Evolutionary conservation across 805 yeast species (phyloP), one percentile per base, ranked within the genome.

Genomic region (Wickerhamiella slavikovae): DNA sequence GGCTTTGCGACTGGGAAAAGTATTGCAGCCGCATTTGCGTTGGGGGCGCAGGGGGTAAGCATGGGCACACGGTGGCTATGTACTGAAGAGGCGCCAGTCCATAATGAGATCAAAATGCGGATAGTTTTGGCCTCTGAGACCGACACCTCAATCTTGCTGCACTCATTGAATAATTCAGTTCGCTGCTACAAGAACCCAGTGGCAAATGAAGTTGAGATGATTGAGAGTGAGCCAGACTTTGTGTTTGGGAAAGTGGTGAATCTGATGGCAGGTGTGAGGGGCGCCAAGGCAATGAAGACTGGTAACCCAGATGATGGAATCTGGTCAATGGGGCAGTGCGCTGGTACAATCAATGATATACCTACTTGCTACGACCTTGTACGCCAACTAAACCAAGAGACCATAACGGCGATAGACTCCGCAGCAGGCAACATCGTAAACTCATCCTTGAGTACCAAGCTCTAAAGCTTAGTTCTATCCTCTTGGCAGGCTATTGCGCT

Each of bases 11-110:
- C 47, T 31, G 52, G 48, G 19, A 38, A 41, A 10, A 48, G 51
- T 4, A 29, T 39, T 9, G 52, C 51, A 11, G 52, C 50, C n/a
- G 52, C 52, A 3, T 38, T 47, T 18, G 42, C 48, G 1, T 35
- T 47, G 16, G 52, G 52, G 7, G 52, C 52, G 4, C 29, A 19
- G 13, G 40, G 39, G 5, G 48, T 45, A 27, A 47, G 44, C 34
- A 47, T 47, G 52, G 52, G 52, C 13, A 42, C 52, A 9, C 45
- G 53, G 23, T 45, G 45, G 38, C 25, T 48, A 36, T 38, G 43
- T 22, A 48, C 53, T 6, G 39, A 29, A 4, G 53, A 48, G 30
- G 40, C 50, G 9, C 51, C 52, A 11, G 32, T 48, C 18, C 53
- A 37, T 29, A 31, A 33, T n/a, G 32, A 33, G 24, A 30, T 41